Base-by-base conservation (phyloP, 78 protist species). In the Corallochytrium limacisporum region DNA sequence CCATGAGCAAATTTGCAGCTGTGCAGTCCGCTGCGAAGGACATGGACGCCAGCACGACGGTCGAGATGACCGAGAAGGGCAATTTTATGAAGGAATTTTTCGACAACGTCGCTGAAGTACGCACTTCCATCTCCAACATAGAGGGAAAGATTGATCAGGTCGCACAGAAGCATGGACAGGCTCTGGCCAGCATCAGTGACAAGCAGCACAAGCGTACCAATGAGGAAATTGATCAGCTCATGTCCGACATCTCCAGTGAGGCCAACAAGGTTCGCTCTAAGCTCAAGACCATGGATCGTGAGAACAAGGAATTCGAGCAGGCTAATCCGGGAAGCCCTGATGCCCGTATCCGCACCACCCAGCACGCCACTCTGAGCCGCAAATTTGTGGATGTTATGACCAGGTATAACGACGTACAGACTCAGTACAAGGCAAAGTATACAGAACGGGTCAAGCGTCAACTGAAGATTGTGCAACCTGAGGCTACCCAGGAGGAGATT, bases 401-500 rank as follows among this genome's bases (percentile, higher is more conserved):
- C 47, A 85, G 68, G 56, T 86, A 82, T 65, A 40, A 62, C 24
- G 84, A 51, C 50, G 70, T 77, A 29, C 89, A 83, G 74, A 77
- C 46, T 15, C 69, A 69, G 65, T 83, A 69, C 66, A 65, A 81
- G 57, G 49, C 72, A 26, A 73, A 76, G 57, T 69, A 75, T 39
- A 67, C 74, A 18, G 93, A 87, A 39, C 66, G 80, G 36, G 74
- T 81, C 18, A 81, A 69, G 51, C 79, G 91, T 39, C 88, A 86
- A 56, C 73, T 67, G 71, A 72, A 50, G 71, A 56, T 40, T 54
- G 90, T 81, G 50, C 77, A 81, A 37, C 85, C 86, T 18, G 75
- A 81, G 33, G 87, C 82, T 53, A 82, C 88, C 32, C 66, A 69
- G 60, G 91, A 76, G 20, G 91, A 86, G 53, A 78, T 86, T 51